Conservation (phyloP, 2,329 filamentous ascomycete genomes). For the Xylaria arbuscula region DNA sequence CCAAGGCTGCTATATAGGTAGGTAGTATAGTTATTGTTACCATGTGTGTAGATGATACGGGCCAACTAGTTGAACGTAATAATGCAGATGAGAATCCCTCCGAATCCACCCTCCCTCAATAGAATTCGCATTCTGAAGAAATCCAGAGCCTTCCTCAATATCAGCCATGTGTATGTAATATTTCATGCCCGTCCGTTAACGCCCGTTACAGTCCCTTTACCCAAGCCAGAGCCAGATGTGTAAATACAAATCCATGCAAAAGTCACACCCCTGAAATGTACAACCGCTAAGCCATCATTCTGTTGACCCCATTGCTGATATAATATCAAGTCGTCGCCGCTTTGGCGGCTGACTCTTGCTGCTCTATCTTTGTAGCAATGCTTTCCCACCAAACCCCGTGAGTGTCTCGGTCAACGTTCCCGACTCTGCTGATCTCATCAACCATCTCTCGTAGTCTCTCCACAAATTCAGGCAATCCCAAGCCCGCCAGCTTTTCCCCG, state of each 20-base stretch:
- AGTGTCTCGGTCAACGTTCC: slow-evolving; percentile 73
- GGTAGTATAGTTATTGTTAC: too few relatives aligned
- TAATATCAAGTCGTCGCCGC: slow-evolving; percentile 33
- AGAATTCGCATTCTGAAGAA: slow-evolving; percentile 33
- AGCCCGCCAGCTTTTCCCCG: slow-evolving; percentile 74
- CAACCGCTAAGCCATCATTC: slow-evolving; percentile 25
- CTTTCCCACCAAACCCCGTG: slow-evolving; percentile 78
- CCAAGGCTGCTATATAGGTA: not conserved
- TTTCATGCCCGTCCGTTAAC: slow-evolving; percentile 40
- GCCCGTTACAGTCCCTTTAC: slow-evolving; percentile 35
- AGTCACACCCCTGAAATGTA: slow-evolving; percentile 35
- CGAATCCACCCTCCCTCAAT: slow-evolving; percentile 18
- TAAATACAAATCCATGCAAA: slow-evolving; percentile 40
- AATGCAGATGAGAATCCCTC: slow-evolving; percentile 29
- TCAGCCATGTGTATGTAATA: slow-evolving; percentile 32
- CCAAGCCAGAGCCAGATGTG: slow-evolving; percentile 38
- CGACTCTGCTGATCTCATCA: slow-evolving; percentile 73
- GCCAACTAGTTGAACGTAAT: slow-evolving; percentile 19
- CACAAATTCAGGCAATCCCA: slow-evolving; percentile 80
- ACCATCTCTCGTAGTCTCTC: slow-evolving; percentile 75
- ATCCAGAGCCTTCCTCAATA: slow-evolving; percentile 35
- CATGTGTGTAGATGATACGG: slow-evolving; percentile 20
- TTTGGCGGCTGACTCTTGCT: slow-evolving; percentile 49
- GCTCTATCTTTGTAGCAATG: slow-evolving; percentile 67
- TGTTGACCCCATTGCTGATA: slow-evolving; percentile 23